Percentiles rank a stretch among this genome's conserved stretches.
Evolutionary conservation across 1,284 basidiomycete species (phyloP).

Genomic region (Cystobasidiaceae sp.): DNA sequence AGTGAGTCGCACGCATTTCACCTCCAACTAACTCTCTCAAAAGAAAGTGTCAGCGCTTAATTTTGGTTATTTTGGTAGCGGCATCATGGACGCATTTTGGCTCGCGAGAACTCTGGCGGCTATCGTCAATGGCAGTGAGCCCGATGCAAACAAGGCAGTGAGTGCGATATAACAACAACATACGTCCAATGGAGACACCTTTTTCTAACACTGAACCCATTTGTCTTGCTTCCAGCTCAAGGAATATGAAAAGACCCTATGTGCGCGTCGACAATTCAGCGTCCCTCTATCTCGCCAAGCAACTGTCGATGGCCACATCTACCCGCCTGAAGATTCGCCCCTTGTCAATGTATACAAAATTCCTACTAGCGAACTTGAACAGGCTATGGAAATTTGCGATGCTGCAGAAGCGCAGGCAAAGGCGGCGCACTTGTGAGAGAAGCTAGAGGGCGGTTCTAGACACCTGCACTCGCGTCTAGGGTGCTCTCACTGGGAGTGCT

Average conservation of each 20-base stretch:
- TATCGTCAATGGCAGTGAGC: slow-evolving; percentile 1
- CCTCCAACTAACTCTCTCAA: neutral
- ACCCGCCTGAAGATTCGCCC: slow-evolving; percentile 11
- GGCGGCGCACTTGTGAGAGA: too few relatives aligned
- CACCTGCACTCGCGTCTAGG: too few relatives aligned
- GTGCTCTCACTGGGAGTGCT: too few relatives aligned
- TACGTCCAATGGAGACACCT: too few relatives aligned
- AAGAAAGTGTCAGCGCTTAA: neutral
- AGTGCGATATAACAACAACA: too few relatives aligned
- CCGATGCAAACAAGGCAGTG: slow-evolving; percentile 17
- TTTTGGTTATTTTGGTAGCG: neutral
- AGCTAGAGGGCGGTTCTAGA: too few relatives aligned
- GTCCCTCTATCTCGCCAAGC: slow-evolving; percentile 20
- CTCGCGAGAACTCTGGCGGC: slow-evolving; percentile 3
- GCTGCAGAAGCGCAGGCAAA: too few relatives aligned
- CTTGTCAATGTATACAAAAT: slow-evolving; percentile 22
- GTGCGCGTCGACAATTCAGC: slow-evolving; percentile 20
- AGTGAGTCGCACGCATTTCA: neutral
- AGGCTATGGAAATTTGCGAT: slow-evolving; percentile 22
- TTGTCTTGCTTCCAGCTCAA: neutral
- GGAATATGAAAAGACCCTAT: slow-evolving; percentile 20
- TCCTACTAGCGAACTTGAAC: slow-evolving; percentile 12
- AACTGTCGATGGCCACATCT: slow-evolving; percentile 12
- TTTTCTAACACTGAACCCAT: neutral
- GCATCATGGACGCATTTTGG: slow-evolving; percentile 28